Evolutionary conservation across 1,284 basidiomycete genomes (phyloP), one percentile per base, ranked within the genome.

Genomic region (Cutaneotrichosporon cyanovorans): DNA sequence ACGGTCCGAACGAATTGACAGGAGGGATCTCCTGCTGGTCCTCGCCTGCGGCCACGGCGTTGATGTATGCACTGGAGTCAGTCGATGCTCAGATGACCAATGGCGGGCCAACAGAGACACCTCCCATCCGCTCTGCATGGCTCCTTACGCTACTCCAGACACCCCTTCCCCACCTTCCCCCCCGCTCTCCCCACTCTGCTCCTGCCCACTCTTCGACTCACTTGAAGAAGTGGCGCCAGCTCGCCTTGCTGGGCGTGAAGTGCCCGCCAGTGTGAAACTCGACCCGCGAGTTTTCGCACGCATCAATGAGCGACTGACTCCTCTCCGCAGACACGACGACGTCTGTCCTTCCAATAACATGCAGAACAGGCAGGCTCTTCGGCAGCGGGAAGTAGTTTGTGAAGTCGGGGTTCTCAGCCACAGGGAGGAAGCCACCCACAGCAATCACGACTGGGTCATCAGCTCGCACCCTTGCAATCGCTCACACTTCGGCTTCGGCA

Each of bases 341-440:
- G 58, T 93, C 89, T 37, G 77, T 88, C 58, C 75, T 77, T 5
- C 90, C 89, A 6, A 89, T 73, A 15, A 93, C 75, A 64, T 90
- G 87, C 18, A 95, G 73, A 0, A 85, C 88, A 4, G 82, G 85
- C 1, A 89, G 85, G 1, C 45, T 32, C 6, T 61, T 52, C 4
- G 65, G 61, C 16, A 74, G 56, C 9, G 71, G 71, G 61, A 69
- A 73, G 49, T 64, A 70, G n/a, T 45, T 22, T 69, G 68, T 61
- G 77, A 88, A 41, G 70, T 74, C 16, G 72, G 73, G 67, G 14
- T 61, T 48, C 20, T 51, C 38, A 15, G 65, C 46, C 22, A 50
- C 39, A 1, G 68, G 64, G 19, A 67, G 47, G 64, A 74, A 71
- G 16, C 71, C 60, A 33, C 71, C 71, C 8, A 76, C 73, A 53